A percentile compares a stretch with the other conserved stretches of the same genome.
Evolutionary conservation across 2,329 filamentous ascomycete species (phyloP).

Genomic region (Xylariaceae sp.): DNA sequence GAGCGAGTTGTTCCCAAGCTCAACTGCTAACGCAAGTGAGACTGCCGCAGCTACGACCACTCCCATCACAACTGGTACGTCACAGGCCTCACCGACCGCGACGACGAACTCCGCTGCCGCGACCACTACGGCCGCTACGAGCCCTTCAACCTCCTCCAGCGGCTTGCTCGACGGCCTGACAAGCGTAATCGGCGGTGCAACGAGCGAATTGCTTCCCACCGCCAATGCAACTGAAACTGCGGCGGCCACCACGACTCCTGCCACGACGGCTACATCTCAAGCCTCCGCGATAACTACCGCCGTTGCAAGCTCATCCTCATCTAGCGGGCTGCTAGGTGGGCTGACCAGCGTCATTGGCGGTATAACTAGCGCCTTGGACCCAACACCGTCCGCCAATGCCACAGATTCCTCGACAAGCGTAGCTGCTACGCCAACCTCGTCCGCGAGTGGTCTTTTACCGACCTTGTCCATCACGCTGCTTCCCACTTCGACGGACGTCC

Average conservation of each 20-base stretch:
- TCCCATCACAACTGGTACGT: not conserved
- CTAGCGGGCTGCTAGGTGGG: constrained; percentile 16
- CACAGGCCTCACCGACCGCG: not conserved
- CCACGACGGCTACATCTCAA: not conserved
- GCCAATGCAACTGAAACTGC: constrained; percentile 21
- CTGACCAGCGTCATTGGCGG: not conserved
- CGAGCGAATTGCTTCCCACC: constrained; percentile 8
- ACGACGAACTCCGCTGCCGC: not conserved
- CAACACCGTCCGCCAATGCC: constrained; percentile 10
- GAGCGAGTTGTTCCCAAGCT: not conserved
- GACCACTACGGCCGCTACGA: not conserved
- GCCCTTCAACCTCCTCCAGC: not conserved
- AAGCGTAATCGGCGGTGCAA: constrained; percentile 1
- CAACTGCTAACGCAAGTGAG: not conserved
- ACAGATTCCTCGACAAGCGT: constrained; percentile 15
- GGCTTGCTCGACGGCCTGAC: constrained; percentile 14
- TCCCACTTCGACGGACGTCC: constrained; percentile 1
- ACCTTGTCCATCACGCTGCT: constrained; percentile 14
- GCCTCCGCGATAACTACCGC: constrained; percentile 6
- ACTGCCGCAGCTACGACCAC: no score
- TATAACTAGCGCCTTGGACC: constrained; percentile 10
- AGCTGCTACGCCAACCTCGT: not conserved
- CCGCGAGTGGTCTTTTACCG: constrained; percentile 9
- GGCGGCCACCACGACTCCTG: no score
- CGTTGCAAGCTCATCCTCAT: not conserved